Evolutionary conservation across 495 filamentous ascomycete species (phyloP).

Genomic region (Aspergillus hancockii): DNA sequence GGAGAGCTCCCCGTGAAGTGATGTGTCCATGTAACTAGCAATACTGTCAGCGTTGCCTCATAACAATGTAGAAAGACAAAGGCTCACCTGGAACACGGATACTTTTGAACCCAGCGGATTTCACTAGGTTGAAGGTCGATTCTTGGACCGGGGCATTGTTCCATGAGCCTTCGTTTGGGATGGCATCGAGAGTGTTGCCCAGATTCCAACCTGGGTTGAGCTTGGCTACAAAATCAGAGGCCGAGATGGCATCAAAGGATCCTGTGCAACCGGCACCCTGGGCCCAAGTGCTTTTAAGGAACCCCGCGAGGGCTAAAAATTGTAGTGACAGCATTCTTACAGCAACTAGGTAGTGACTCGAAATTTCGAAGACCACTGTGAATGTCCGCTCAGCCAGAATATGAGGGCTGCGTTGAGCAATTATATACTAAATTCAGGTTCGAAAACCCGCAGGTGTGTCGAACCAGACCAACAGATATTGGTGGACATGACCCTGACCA

Average conservation of each 20-base stretch:
- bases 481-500: background rate
- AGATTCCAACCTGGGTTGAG: conserved; percentile 48
- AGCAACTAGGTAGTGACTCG: background rate
- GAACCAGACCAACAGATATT: background rate
- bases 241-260: conserved; percentile 39
- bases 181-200: conserved; percentile 59
- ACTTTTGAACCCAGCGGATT: conserved; percentile 57
- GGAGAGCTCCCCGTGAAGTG: conserved; percentile 55
- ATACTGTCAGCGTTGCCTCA: conserved; percentile 10
- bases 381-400: background rate
- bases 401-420: background rate
- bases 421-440: background rate
- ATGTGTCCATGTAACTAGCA: conserved; percentile 56
- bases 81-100: conserved; percentile 56
- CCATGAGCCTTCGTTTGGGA: conserved; percentile 60
- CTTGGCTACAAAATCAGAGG: conserved; percentile 32
- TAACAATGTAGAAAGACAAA: background rate
- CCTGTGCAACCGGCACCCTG: conserved; percentile 30
- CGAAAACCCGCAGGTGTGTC: background rate
- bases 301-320: conserved; percentile 14
- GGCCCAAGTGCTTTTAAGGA: conserved; percentile 16
- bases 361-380: background rate
- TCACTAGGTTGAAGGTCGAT: conserved; percentile 52
- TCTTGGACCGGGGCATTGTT: conserved; percentile 52
- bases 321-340: conserved; percentile 7